Conservation (phyloP, 306 rosid species). For the Glycine soja region DNA sequence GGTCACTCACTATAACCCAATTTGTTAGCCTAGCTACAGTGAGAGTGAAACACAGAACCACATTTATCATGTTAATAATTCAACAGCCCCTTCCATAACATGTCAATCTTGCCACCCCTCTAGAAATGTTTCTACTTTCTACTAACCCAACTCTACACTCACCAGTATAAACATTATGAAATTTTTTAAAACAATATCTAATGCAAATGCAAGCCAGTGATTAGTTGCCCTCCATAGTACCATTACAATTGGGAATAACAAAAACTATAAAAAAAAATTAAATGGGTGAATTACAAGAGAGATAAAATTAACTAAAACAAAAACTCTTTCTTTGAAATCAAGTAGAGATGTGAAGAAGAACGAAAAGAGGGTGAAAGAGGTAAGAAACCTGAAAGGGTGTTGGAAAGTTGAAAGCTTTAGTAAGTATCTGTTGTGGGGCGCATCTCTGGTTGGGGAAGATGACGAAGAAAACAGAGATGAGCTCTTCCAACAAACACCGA, state of each 20-base stretch:
- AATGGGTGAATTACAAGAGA: neutral
- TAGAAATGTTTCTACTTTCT: neutral
- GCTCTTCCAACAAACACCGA: constrained; percentile 33
- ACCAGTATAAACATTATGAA: neutral
- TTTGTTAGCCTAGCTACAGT: neutral
- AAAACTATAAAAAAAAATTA: neutral
- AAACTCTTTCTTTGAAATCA: neutral
- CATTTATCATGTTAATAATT: constrained; percentile 6
- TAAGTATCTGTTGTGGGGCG: neutral
- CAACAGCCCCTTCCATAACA: neutral
- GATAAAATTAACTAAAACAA: neutral
- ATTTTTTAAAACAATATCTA: neutral
- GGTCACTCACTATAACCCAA: neutral
- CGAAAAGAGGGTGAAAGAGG: too few relatives aligned
- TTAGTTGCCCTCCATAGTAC: neutral
- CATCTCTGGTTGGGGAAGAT: constrained; percentile 20
- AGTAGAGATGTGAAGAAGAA: neutral
- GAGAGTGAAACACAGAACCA: constrained; percentile 6
- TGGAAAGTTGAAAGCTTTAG: neutral
- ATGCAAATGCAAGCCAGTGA: constrained; percentile 11
- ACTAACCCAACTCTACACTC: neutral
- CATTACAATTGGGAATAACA: neutral
- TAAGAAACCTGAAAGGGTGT: constrained; percentile 26
- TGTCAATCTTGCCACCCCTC: neutral
- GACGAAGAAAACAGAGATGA: constrained; percentile 18